Evolutionary conservation across 768 basidiomycete genomes (phyloP), one percentile per base, ranked within the genome.

Genomic region (Podaxis sp.): DNA sequence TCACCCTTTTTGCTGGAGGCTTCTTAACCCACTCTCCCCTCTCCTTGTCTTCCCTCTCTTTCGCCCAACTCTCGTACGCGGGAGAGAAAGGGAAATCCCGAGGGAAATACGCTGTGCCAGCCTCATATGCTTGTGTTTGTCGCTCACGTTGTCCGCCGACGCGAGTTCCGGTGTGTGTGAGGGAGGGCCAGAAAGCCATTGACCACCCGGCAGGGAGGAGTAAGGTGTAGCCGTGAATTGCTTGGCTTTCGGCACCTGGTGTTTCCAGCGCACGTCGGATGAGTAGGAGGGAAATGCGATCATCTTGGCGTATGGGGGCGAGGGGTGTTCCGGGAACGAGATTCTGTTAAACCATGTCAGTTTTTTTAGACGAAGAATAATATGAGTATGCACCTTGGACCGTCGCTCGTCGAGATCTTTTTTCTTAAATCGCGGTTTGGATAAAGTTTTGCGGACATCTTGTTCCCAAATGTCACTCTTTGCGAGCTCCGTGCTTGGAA

Each of bases 181-280:
- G 82, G 2, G 95, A 96, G 44, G 81, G 82, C 65, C 92, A 86
- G 76, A 99, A 94, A 1, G 95, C 82, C 89, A 95, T 96, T 0
- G 85, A 83, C 95, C 95, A 99, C 12, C 93, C 95, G 1, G 86
- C 79, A 2, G 96, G 96, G 36, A 96, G 72, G 51, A 97, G 79
- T 8, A 99, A 76, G 7, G 88, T 94, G 90, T 93, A 97, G 41
- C 96, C 95, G 68, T 95, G 87, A 33, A 94, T 76, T 1, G 81
- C 77, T 66, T 79, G 77, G 10, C 69, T 72, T 48, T 74, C 72
- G 15, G 73, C 67, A 67, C 64, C 61, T 20, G 62, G 60, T 10
- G 66, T 56, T 62, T 87, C 85, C 22, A 92, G 68, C 10, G 93
- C 89, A 22, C 86, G 86, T 70, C 95, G 94, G 6, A 96, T 84